Conservation (phyloP, 495 filamentous ascomycete genomes). For the Clohesyomyces aquaticus region DNA sequence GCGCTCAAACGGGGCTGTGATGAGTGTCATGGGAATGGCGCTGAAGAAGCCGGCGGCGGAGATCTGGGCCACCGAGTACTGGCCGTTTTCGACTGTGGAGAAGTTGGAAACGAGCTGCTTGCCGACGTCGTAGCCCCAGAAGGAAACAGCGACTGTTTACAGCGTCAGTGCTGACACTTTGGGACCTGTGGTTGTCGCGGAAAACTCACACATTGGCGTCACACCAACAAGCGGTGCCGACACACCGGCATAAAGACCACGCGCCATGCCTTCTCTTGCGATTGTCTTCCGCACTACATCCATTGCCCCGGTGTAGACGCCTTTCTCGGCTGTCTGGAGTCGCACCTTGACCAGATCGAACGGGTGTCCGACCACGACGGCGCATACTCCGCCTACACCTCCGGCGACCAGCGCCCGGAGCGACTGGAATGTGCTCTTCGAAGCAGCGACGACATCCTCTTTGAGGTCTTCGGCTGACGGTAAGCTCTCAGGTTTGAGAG, state of each 20-base stretch:
- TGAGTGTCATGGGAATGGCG: constrained; percentile 95
- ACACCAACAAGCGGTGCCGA: constrained; percentile 92
- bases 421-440: constrained; percentile 47
- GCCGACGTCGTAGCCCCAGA: constrained; percentile 97
- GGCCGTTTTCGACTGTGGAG: constrained; percentile 67
- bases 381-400: constrained; percentile 90
- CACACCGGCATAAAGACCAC: constrained; percentile 95
- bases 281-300: constrained; percentile 89
- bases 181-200: constrained; percentile 1
- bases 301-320: constrained; percentile 85
- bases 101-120: constrained; percentile 77
- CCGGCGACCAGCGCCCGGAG: constrained; percentile 85
- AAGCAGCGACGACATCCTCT: constrained; percentile 47
- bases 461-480: constrained; percentile 48
- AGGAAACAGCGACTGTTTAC: constrained; percentile 87
- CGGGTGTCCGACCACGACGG: constrained; percentile 90
- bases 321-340: constrained; percentile 91
- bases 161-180: not conserved
- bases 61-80: constrained; percentile 81
- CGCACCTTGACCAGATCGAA: constrained; percentile 98
- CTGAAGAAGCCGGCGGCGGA: constrained; percentile 95
- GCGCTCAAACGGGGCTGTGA: constrained; percentile 97
- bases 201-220: constrained; percentile 94
- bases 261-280: constrained; percentile 79
- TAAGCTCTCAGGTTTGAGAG: constrained; percentile 17